phyloP scores from a whole-genome alignment of 2,329 filamentous ascomycete species.

The Gnomoniopsis smithogilvyi region DNA sequence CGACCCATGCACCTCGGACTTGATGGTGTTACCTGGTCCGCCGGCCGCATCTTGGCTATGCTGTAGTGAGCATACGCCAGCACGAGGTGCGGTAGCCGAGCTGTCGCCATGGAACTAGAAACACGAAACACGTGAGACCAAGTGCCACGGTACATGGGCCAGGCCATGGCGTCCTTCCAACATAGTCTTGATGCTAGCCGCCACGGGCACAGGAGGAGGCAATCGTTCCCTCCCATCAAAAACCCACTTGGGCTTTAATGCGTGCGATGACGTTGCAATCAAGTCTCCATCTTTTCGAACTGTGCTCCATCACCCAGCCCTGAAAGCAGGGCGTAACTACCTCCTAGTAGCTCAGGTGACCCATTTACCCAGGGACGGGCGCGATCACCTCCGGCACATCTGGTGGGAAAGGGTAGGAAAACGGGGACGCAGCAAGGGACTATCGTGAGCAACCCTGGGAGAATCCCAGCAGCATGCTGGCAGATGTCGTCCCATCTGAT shows the following conservation, averaged over 20 bases:
- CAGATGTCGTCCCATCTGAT: neutral
- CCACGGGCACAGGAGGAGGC: neutral
- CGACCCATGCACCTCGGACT: neutral
- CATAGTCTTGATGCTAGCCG: neutral
- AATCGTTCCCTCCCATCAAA: neutral
- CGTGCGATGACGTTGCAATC: constrained; percentile 2
- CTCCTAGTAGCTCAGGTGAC: neutral
- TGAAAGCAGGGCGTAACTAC: neutral
- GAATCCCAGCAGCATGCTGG: neutral
- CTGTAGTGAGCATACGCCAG: neutral
- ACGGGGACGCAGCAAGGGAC: neutral
- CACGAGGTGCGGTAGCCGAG: neutral
- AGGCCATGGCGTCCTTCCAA: neutral
- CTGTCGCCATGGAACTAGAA: neutral
- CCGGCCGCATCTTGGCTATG: too few species aligned
- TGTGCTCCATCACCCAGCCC: neutral
- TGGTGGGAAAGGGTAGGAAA: constrained; percentile 11
- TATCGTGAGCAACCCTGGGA: neutral
- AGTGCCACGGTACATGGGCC: neutral
- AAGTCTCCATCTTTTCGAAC: neutral
- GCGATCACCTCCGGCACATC: neutral
- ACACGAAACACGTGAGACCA: neutral
- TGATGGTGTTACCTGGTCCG: neutral
- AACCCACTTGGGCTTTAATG: constrained; percentile 10
- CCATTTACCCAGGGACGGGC: neutral